These are phyloP conservation scores for Rusavskia elegans DNA, from an alignment of 495 filamentous ascomycete genomes.

Conservation along the genomic window DNA sequence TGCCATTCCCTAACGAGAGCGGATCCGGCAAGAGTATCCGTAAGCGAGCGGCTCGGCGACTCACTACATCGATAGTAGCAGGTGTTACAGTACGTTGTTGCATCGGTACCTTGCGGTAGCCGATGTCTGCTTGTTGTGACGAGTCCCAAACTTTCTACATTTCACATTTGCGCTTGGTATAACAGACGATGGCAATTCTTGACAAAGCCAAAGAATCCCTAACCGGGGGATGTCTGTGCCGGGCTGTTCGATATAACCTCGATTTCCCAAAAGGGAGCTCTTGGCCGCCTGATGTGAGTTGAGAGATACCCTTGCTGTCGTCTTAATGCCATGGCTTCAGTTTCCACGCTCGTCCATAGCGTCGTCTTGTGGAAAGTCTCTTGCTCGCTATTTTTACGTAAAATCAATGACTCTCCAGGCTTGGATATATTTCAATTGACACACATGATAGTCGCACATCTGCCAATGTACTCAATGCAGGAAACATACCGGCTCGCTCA, in stretches of 20 bases:
- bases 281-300: constrained; percentile 16
- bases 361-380: not conserved
- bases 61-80: no score
- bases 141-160: no score
- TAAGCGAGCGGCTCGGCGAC: no score
- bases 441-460: constrained; percentile 8
- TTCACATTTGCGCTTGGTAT: no score
- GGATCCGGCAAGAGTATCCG: no score
- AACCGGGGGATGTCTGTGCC: constrained; percentile 28
- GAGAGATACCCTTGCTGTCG: no score
- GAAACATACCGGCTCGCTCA: constrained; percentile 21
- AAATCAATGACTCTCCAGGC: no score
- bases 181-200: not conserved
- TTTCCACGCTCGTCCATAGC: not conserved
- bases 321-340: not conserved
- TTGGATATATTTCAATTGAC: not conserved
- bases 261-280: constrained; percentile 16
- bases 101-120: no score
- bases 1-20: no score
- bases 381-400: no score
- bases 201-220: constrained; percentile 4
- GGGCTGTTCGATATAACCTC: constrained; percentile 21
- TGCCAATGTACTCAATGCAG: constrained; percentile 32
- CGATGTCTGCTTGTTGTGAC: no score
- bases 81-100: no score